A percentile compares a stretch with the other conserved stretches of the same genome.
Evolutionary conservation across 345 rosid genomes (phyloP).

Genomic region (Acer campestre): DNA sequence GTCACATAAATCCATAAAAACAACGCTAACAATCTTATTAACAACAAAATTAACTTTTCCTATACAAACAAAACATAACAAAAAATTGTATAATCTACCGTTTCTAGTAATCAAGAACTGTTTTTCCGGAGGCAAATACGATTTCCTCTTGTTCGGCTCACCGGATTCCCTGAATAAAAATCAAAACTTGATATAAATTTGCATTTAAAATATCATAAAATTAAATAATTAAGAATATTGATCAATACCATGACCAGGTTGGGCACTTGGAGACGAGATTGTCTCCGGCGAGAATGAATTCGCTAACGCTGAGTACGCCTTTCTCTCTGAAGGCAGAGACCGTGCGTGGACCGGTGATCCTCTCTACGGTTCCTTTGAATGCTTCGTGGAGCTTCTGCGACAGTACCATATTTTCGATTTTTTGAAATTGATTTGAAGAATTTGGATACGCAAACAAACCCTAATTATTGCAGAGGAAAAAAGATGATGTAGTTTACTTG

Average conservation of each 20-base stretch:
- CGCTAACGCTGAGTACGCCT: slow-evolving; percentile 95
- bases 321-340: slow-evolving; percentile 97
- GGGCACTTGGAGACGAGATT: slow-evolving; percentile 99
- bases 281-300: slow-evolving; percentile 89
- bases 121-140: slow-evolving; percentile 81
- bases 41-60: neutral
- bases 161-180: slow-evolving; percentile 80
- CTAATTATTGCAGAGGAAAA: slow-evolving; percentile 2
- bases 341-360: slow-evolving; percentile 87
- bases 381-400: slow-evolving; percentile 86
- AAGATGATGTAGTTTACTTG: neutral
- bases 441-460: neutral
- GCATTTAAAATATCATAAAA: neutral
- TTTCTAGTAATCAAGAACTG: slow-evolving; percentile 96
- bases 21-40: neutral
- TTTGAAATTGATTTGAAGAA: slow-evolving; percentile 9
- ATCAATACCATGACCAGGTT: slow-evolving; percentile 91
- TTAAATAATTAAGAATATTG: neutral
- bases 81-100: slow-evolving; percentile 44
- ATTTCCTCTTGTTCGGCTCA: slow-evolving; percentile 85
- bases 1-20: neutral
- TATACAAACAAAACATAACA: neutral
- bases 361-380: slow-evolving; percentile 93
- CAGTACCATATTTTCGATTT: slow-evolving; percentile 45
- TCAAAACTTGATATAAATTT: neutral